Evolutionary conservation across 176 grass and related monocot species (phyloP).

Genomic region (bread wheat (Triticum aestivum)): DNA sequence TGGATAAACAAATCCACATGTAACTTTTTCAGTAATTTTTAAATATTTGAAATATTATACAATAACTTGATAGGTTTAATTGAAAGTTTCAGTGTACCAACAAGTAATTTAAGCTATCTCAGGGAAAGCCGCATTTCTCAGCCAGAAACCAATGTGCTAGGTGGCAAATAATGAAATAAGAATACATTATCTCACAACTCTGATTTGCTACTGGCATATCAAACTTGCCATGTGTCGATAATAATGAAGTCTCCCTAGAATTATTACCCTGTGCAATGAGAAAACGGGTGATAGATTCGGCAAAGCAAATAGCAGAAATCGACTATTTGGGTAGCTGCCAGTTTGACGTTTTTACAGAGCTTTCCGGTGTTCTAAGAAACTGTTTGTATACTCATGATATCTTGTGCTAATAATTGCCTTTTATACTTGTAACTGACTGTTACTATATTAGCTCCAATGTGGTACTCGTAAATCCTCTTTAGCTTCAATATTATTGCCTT

Average conservation of each 20-base stretch:
- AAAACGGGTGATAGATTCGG: neutral
- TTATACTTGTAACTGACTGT: neutral
- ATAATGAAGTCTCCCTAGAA: neutral
- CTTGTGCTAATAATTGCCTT: neutral
- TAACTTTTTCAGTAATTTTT: neutral
- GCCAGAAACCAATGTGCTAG: neutral
- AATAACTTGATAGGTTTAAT: neutral
- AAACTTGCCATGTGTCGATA: neutral
- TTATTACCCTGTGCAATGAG: neutral
- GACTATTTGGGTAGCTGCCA: neutral
- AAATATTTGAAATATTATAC: neutral
- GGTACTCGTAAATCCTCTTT: neutral
- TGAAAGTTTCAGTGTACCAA: neutral
- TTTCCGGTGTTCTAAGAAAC: neutral
- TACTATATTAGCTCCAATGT: neutral
- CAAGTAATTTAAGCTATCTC: neutral
- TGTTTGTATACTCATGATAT: slow-evolving; percentile 3
- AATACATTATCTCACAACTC: neutral
- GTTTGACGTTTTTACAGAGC: neutral
- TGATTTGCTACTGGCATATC: neutral
- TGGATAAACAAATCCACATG: neutral
- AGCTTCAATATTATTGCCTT: neutral
- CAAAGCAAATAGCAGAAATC: neutral
- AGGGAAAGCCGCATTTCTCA: neutral
- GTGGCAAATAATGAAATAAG: neutral